Evolutionary conservation across 179 eudicot species (phyloP).

Genomic region (Silene coronaria): DNA sequence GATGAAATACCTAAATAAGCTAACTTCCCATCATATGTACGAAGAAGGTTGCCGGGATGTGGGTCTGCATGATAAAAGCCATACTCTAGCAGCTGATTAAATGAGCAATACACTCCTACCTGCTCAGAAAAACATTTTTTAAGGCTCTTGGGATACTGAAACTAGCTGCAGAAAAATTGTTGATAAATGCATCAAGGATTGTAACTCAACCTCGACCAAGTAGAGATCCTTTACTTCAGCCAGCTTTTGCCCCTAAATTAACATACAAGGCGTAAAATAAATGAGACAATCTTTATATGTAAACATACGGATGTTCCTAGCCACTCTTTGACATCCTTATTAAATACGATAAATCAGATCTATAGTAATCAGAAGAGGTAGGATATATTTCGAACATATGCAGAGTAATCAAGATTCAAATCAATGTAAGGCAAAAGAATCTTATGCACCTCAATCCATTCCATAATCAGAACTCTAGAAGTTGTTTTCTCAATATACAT

Average conservation of each 20-base stretch:
- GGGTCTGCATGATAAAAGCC: conserved; percentile 99
- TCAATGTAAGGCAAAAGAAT: conserved; percentile 16
- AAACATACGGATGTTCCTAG: neutral
- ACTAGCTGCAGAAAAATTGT: neutral
- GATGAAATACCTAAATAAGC: conserved; percentile 75
- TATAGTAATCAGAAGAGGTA: neutral
- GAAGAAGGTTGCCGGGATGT: conserved; percentile 96
- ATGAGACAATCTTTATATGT: neutral
- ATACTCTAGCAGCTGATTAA: conserved; percentile 88
- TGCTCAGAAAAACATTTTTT: conserved; percentile 26
- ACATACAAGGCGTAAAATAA: conserved; percentile 11
- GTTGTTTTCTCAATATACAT: conserved; percentile 73
- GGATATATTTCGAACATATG: neutral
- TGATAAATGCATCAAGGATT: neutral
- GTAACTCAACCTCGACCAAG: conserved; percentile 63
- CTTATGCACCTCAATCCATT: conserved; percentile 79
- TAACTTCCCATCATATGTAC: conserved; percentile 84
- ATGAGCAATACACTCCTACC: conserved; percentile 97
- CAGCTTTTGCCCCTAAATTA: conserved; percentile 67
- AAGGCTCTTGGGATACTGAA: conserved; percentile 7
- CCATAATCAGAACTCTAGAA: conserved; percentile 68
- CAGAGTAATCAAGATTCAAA: neutral
- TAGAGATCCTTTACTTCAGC: conserved; percentile 87
- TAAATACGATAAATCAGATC: neutral
- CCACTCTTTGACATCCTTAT: conserved; percentile 3